Percentiles rank a stretch among this genome's conserved stretches.
These are phyloP conservation scores for Tagetes patula DNA, from an alignment of 129 eudicot genomes.

Conservation along the genomic window DNA sequence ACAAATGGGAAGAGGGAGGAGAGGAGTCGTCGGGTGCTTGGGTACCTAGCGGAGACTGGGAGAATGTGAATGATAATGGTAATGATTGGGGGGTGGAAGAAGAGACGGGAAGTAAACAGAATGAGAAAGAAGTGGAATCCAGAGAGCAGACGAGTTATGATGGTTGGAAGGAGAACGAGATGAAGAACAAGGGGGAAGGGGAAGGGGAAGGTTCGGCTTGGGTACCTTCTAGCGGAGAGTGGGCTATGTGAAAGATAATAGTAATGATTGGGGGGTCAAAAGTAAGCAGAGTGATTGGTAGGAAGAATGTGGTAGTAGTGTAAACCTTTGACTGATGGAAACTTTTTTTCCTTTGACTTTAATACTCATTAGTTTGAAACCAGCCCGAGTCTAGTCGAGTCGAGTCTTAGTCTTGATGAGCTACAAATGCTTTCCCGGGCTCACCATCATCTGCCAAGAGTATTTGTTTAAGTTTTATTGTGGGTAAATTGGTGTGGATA, in stretches of 20 bases:
- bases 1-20: conserved; percentile 18
- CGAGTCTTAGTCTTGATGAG: too few species aligned
- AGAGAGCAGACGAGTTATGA: conserved; percentile 21
- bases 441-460: too few species aligned
- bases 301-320: too few species aligned
- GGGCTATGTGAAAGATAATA: not conserved
- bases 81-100: conserved; percentile 4
- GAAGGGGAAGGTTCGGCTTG: conserved; percentile 7
- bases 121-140: not conserved
- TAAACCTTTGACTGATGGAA: too few species aligned
- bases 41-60: conserved; percentile 6
- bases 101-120: not conserved
- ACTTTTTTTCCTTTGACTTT: too few species aligned
- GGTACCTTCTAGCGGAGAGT: not conserved
- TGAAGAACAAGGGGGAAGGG: conserved; percentile 4
- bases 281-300: too few species aligned
- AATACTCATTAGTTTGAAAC: too few species aligned
- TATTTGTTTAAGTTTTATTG: too few species aligned
- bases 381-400: too few species aligned
- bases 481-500: too few species aligned
- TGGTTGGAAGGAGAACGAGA: not conserved
- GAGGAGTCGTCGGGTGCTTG: not conserved
- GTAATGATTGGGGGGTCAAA: not conserved
- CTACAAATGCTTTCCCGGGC: too few species aligned
- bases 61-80: not conserved